Conservation (phyloP, 1,284 basidiomycete genomes). For the Pseudozyma sp. region DNA sequence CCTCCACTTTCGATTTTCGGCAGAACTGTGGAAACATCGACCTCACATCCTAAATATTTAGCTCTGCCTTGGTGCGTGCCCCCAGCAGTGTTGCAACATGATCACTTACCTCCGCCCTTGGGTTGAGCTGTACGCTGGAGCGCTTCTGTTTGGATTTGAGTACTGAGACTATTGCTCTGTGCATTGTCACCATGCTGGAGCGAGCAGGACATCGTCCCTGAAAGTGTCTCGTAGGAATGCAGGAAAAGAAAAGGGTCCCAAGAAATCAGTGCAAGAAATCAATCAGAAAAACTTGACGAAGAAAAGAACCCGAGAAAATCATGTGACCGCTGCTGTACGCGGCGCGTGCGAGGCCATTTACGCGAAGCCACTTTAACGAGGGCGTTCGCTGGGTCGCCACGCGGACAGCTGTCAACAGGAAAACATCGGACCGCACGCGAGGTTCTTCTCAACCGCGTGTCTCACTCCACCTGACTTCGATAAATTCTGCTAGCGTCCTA, state of each 20-base stretch:
- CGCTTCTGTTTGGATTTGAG: no score
- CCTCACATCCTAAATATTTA: not conserved
- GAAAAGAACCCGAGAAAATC: constrained; percentile 14
- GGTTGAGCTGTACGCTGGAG: no score
- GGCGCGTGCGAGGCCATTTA: constrained; percentile 36
- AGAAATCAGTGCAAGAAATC: not conserved
- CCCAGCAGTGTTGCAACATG: no score
- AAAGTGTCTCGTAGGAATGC: not conserved
- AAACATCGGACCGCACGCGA: constrained; percentile 37
- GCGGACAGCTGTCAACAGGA: constrained; percentile 50
- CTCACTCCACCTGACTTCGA: constrained; percentile 31
- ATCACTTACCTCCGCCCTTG: no score
- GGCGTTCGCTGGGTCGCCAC: constrained; percentile 6
- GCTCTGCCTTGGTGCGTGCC: no score
- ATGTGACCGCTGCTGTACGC: constrained; percentile 34
- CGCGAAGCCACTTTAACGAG: constrained; percentile 42
- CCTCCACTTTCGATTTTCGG: constrained; percentile 4
- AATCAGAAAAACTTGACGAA: not conserved
- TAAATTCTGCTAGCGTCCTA: not conserved
- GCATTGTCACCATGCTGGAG: no score
- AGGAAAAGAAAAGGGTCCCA: not conserved
- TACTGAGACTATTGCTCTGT: no score
- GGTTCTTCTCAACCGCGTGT: constrained; percentile 31
- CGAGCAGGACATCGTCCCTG: no score
- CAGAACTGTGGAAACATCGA: not conserved